Conservation (phyloP, 2,329 filamentous ascomycete genomes). For the Aspergillus cejpii region DNA sequence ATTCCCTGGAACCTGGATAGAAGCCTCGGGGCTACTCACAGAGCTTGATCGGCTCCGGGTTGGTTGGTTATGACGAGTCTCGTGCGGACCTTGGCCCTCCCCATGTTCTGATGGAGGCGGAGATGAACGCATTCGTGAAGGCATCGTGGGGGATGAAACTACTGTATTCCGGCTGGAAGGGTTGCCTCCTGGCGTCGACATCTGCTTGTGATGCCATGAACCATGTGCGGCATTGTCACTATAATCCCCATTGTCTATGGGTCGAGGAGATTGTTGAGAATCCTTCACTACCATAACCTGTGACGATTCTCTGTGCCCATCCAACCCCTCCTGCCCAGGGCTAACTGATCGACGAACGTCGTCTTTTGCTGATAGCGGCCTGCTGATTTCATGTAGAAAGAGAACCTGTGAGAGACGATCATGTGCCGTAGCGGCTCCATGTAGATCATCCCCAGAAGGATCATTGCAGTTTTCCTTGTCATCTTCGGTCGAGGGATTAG, state of each 20-base stretch:
- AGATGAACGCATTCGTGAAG: constrained; percentile 3
- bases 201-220: constrained; percentile 3
- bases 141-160: background rate
- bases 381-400: constrained; percentile 21
- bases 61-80: constrained; percentile 3
- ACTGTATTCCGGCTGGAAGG: background rate
- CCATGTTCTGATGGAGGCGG: constrained; percentile 22
- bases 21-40: constrained; percentile 6
- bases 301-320: constrained; percentile 21
- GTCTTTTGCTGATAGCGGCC: background rate
- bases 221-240: background rate
- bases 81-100: constrained; percentile 6
- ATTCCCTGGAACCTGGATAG: constrained; percentile 5
- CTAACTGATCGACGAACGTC: constrained; percentile 1
- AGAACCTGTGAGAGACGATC: constrained; percentile 36
- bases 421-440: constrained; percentile 31
- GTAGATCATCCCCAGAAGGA: constrained; percentile 21
- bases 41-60: constrained; percentile 8
- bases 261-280: constrained; percentile 31
- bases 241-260: constrained; percentile 5
- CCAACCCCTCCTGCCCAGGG: constrained; percentile 3
- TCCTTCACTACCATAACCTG: constrained; percentile 33
- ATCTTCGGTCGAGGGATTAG: constrained; percentile 34
- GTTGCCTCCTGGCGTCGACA: constrained; percentile 1
- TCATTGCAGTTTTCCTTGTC: constrained; percentile 44